These are phyloP conservation scores for Choiromyces venosus DNA, from an alignment of 495 filamentous ascomycete genomes.

Conservation along the genomic window DNA sequence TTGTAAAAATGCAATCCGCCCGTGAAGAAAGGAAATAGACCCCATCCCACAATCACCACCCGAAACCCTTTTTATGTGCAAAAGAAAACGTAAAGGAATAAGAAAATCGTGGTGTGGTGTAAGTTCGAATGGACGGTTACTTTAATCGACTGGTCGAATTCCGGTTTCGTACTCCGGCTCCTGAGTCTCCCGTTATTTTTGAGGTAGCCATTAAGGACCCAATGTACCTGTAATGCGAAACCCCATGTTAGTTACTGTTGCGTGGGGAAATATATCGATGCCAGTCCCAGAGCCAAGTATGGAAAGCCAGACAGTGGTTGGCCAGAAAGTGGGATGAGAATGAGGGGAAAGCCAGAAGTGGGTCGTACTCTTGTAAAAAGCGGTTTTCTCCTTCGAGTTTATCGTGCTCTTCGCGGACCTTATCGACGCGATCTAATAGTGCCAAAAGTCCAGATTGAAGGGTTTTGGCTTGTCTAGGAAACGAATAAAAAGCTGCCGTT, in stretches of 20 bases:
- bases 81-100: conserved; percentile 22
- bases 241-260: conserved; percentile 19
- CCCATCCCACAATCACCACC: conserved; percentile 30
- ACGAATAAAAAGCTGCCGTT: conserved; percentile 2
- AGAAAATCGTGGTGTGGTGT: neutral
- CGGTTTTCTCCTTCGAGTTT: conserved; percentile 92
- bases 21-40: conserved; percentile 21
- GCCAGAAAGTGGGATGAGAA: conserved; percentile 7
- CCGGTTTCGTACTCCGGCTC: conserved; percentile 30
- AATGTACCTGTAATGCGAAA: conserved; percentile 50
- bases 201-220: conserved; percentile 75
- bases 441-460: conserved; percentile 82
- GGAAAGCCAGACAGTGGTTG: conserved; percentile 4
- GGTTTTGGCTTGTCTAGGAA: conserved; percentile 69
- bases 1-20: conserved; percentile 17
- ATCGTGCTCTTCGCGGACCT: conserved; percentile 87
- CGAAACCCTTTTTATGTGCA: conserved; percentile 17
- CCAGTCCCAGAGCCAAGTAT: conserved; percentile 43
- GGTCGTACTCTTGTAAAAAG: conserved; percentile 76
- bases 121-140: conserved; percentile 8
- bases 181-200: conserved; percentile 61
- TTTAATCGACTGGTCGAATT: conserved; percentile 37
- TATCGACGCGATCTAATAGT: conserved; percentile 85
- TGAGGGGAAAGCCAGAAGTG: conserved; percentile 11
- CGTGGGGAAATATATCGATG: conserved; percentile 29